These are phyloP conservation scores for Rhodotorula sp. DNA, from an alignment of 1,284 basidiomycete genomes.

Conservation along the genomic window DNA sequence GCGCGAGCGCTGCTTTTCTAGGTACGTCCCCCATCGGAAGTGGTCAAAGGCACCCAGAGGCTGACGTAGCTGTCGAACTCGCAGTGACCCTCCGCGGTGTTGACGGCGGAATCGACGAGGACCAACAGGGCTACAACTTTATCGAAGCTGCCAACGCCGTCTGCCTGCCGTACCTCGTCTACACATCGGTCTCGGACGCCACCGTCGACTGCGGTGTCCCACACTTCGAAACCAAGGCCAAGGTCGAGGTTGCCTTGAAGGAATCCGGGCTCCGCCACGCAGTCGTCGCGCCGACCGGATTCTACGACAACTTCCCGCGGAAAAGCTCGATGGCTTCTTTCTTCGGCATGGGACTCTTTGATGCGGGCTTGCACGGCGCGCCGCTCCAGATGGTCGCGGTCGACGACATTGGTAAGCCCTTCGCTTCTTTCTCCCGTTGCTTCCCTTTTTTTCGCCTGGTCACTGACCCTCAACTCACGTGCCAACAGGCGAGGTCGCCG, in stretches of 20 bases:
- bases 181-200: conserved; percentile 21
- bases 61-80: neutral
- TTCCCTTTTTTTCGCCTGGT: no score
- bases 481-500: conserved; percentile 13
- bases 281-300: conserved; percentile 17
- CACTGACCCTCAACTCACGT: no score
- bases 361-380: conserved; percentile 14
- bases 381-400: conserved; percentile 14
- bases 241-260: conserved; percentile 23
- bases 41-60: neutral
- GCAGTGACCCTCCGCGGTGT: conserved; percentile 15
- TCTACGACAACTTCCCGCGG: conserved; percentile 12
- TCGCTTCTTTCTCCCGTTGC: neutral
- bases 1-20: conserved; percentile 9
- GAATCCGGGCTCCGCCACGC: conserved; percentile 4
- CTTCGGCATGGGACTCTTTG: conserved; percentile 17
- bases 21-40: neutral
- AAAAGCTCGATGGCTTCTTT: neutral
- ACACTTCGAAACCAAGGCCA: conserved; percentile 29
- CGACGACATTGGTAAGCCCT: conserved; percentile 17
- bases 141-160: conserved; percentile 15
- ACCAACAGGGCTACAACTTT: conserved; percentile 22
- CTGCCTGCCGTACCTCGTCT: conserved; percentile 16
- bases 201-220: conserved; percentile 17
- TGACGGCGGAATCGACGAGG: conserved; percentile 5